These are phyloP conservation scores for Epithemia pelagica DNA, from an alignment of 108 stramenopile species.

Conservation along the genomic window DNA sequence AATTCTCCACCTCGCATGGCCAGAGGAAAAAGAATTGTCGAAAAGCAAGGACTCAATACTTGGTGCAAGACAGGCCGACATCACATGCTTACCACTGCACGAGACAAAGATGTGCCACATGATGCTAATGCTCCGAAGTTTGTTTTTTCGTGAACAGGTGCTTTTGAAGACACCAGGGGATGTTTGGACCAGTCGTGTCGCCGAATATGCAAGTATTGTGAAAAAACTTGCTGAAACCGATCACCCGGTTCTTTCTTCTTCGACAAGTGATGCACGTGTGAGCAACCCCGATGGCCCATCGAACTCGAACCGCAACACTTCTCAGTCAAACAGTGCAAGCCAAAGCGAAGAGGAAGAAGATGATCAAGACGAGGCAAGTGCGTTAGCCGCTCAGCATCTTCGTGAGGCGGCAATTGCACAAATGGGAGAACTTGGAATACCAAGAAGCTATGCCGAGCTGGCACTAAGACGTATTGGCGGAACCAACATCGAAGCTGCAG, in stretches of 20 bases:
- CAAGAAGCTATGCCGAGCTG: slow-evolving; percentile 77
- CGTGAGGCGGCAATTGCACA: slow-evolving; percentile 81
- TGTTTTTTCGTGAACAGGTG: not conserved
- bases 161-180: not conserved
- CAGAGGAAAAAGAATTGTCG: slow-evolving; percentile 4
- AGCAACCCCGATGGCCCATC: not conserved
- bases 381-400: slow-evolving; percentile 24
- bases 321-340: slow-evolving; percentile 24
- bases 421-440: slow-evolving; percentile 84
- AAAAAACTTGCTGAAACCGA: not conserved
- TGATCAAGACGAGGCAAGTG: not conserved
- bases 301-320: slow-evolving; percentile 6
- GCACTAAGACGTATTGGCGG: slow-evolving; percentile 84
- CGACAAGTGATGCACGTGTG: not conserved
- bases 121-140: slow-evolving; percentile 6
- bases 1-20: slow-evolving; percentile 24
- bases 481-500: slow-evolving; percentile 89
- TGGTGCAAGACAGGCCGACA: not conserved
- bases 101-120: slow-evolving; percentile 10
- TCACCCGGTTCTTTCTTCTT: not conserved
- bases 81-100: slow-evolving; percentile 15
- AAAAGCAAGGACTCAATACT: not conserved
- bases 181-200: not conserved
- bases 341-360: slow-evolving; percentile 28
- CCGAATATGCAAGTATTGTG: not conserved